Evolutionary conservation across 1,284 basidiomycete genomes (phyloP), one percentile per base, ranked within the genome.

Genomic region (Ganoderma leucocontextum): DNA sequence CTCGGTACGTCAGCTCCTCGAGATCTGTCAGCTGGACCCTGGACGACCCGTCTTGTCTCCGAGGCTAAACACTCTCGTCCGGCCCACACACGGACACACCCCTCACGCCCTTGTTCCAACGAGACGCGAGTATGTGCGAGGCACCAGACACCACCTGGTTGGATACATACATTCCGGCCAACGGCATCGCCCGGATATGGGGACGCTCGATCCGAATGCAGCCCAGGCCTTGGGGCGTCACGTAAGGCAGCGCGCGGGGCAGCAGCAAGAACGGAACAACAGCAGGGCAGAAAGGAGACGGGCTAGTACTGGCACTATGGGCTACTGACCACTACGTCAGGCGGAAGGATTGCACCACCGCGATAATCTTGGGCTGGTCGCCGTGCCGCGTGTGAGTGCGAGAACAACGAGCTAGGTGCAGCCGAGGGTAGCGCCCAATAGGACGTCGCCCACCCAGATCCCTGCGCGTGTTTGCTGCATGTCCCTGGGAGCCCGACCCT

Each of bases 391-490:
- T 65, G 64, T 61, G 59, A 44, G 64, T 60, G 25, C 47, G 41
- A 65, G 64, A 60, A 55, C 64, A 65, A 60, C 55, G 55, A 57
- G 35, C 13, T 19, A 13, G 55, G 33, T 58, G 35, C 35, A 58
- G 35, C 35, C 55, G 35, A 9, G 7, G 33, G 6, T n/a, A 19
- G 55, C 35, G 55, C 55, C 33, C 55, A 58, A 58, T 35, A 35
- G 33, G 19, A 57, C 55, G 55, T 57, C 53, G 53, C 53, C 25
- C 53, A 17, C 53, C 5, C 13, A 13, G 12, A 33, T 33, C 55
- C 55, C 35, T 57, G 55, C 55, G 64, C 64, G 42, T 61, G 64
- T 65, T 65, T 59, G 64, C 64, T 62, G 60, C 65, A 60, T 42
- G 57, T 39, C 13, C 57, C 57, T 55, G 38, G 15, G 44, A 49